Base-by-base conservation (phyloP, 148 eudicot genomes). In the Selenicereus undatus region DNA sequence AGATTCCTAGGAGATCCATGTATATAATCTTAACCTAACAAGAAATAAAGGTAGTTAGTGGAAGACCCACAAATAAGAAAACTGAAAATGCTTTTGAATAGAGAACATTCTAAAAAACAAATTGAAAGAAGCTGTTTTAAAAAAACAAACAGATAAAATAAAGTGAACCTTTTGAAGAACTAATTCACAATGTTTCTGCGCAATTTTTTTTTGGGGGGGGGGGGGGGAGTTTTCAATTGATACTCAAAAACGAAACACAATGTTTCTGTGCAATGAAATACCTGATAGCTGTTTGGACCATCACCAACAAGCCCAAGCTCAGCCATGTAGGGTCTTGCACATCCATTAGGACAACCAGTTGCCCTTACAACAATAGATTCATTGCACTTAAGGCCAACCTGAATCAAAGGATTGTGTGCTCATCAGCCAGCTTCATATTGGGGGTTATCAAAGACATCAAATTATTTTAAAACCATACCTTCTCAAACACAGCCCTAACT, bases 241-340 rank as follows among this genome's bases (percentile, higher is more conserved):
- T 52, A 17, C 58, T 2, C 14, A 17, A 20, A 13, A 54, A 51
- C 10, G 20, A 11, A 45, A 24, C 7, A 70, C 65, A 24, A 68
- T 18, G 71, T 45, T 75, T 78, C 24, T 24, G 51, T 29, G 43
- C 30, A 26, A 26, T 9, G 16, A 60, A 27, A 70, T 87, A 92
- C 99, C 98, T 96, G 99, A 84, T 96, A 96, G 84, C 99, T 93
- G 85, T 94, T 89, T 66, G 99, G 98, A 81, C 99, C 98, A 90
- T 96, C 99, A 78, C 99, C 98, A 84, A 94, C 99, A 78, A 96
- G 87, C 80, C 99, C 99, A 73, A 96, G 97, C 83, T 96, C 99
- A 81, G 99, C 99, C 98, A 96, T 91, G 89, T 96, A 96, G n/a
- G 99, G 99, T 79, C 99, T 87, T 68, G 99, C 98, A 88, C 99